Evolutionary conservation across 768 basidiomycete genomes (phyloP).

Genomic region (Suillus hirtellus): DNA sequence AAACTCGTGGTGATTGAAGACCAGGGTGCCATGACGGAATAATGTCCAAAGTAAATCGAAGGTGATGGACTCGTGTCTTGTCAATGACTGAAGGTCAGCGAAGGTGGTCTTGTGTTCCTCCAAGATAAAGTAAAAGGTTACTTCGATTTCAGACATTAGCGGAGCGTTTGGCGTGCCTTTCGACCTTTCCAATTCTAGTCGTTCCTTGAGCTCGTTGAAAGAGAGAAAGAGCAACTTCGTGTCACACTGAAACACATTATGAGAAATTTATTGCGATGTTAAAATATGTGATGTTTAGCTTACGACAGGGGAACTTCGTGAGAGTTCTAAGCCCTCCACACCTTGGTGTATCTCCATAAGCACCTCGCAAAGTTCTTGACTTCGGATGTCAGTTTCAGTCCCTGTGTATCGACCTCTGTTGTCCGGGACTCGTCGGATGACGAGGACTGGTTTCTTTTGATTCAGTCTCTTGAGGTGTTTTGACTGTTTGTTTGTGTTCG

Average conservation of each 20-base stretch:
- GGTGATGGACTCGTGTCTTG: neutral
- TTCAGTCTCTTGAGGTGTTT: neutral
- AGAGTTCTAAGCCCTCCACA: neutral
- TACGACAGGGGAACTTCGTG: neutral
- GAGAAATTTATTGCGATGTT: neutral
- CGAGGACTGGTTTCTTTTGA: neutral
- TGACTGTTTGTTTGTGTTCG: neutral
- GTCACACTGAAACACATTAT: neutral
- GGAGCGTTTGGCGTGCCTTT: neutral
- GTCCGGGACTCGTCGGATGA: neutral
- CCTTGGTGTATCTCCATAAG: neutral
- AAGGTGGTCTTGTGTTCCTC: neutral
- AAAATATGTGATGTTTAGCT: neutral
- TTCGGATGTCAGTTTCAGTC: neutral
- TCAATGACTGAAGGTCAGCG: neutral
- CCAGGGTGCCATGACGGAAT: neutral
- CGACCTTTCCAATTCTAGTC: neutral
- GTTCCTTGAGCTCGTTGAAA: conserved; percentile 2
- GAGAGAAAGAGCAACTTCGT: neutral
- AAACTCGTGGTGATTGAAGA: neutral
- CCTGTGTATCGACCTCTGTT: neutral
- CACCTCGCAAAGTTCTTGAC: neutral
- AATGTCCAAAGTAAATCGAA: conserved; percentile 1
- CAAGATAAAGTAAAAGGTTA: neutral
- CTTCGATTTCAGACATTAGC: neutral